These are phyloP conservation scores for Periconia digitata DNA, from an alignment of 2,329 filamentous ascomycete species.

Conservation along the genomic window DNA sequence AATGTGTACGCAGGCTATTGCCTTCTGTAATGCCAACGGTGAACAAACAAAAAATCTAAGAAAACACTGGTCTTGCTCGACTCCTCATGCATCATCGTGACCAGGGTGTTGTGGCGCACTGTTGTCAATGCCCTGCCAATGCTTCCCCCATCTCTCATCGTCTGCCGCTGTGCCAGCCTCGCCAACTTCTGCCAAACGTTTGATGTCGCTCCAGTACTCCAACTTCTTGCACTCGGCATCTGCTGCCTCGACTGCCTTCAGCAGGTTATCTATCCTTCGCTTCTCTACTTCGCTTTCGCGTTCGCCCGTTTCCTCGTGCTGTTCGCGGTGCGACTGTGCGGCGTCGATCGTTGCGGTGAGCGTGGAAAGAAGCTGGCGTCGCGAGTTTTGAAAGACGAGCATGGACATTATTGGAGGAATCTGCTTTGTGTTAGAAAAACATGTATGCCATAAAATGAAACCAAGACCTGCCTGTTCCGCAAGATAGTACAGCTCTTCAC, in stretches of 20 bases:
- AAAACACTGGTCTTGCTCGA: too few relatives aligned
- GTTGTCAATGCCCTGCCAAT: constrained; percentile 42
- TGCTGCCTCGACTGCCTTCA: constrained; percentile 72
- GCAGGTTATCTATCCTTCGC: constrained; percentile 67
- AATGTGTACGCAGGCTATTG: not conserved
- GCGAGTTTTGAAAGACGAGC: constrained; percentile 87
- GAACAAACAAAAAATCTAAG: too few relatives aligned
- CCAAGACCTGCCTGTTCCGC: constrained; percentile 57
- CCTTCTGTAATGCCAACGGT: not conserved
- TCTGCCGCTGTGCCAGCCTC: constrained; percentile 37
- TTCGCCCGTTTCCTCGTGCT: constrained; percentile 45
- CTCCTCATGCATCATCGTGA: too few relatives aligned
- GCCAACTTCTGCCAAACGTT: constrained; percentile 45
- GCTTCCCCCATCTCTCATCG: constrained; percentile 36
- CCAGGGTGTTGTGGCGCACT: constrained; percentile 37
- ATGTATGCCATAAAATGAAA: not conserved
- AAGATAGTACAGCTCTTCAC: constrained; percentile 71
- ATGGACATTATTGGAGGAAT: constrained; percentile 56
- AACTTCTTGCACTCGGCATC: constrained; percentile 78
- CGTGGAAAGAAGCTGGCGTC: constrained; percentile 71
- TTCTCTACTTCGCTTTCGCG: constrained; percentile 50
- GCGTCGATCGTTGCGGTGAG: constrained; percentile 62
- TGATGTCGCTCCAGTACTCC: constrained; percentile 81
- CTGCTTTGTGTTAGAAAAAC: constrained; percentile 20
- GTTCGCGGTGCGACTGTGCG: constrained; percentile 52